Evolutionary conservation across 1,284 basidiomycete species (phyloP).

Genomic region (Pulveroboletus sp.): DNA sequence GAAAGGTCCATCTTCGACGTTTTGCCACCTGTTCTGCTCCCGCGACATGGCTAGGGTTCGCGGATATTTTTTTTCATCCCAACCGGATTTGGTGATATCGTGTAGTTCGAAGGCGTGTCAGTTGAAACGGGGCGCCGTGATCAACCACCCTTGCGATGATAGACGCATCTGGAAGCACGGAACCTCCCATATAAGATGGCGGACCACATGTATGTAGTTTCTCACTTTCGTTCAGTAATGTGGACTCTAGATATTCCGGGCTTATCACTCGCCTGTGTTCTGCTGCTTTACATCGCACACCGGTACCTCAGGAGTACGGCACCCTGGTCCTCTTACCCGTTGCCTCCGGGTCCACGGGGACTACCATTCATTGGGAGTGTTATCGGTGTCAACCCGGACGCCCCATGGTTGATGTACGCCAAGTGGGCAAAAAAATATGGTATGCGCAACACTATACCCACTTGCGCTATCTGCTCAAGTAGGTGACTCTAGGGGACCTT

Average conservation of each 20-base stretch:
- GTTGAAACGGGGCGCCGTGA: not conserved
- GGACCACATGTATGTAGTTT: not conserved
- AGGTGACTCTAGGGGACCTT: slow-evolving; percentile 31
- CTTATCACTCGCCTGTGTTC: slow-evolving; percentile 8
- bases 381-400: not conserved
- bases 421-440: slow-evolving; percentile 29
- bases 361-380: slow-evolving; percentile 20
- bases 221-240: slow-evolving; percentile 5
- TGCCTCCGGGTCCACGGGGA: slow-evolving; percentile 28
- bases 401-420: slow-evolving; percentile 27
- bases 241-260: not conserved
- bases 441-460: not conserved
- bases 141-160: not conserved
- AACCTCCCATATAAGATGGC: not conserved
- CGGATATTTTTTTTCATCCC: not conserved
- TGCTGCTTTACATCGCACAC: slow-evolving; percentile 12
- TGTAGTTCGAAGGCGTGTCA: no score
- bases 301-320: slow-evolving; percentile 7
- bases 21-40: not conserved
- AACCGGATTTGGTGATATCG: not conserved
- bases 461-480: not conserved
- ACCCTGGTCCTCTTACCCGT: slow-evolving; percentile 6
- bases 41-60: not conserved
- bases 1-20: no score
- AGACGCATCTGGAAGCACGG: not conserved